Conservation (phyloP, 176 grass and related monocot genomes). For the Eleusine coracana region DNA sequence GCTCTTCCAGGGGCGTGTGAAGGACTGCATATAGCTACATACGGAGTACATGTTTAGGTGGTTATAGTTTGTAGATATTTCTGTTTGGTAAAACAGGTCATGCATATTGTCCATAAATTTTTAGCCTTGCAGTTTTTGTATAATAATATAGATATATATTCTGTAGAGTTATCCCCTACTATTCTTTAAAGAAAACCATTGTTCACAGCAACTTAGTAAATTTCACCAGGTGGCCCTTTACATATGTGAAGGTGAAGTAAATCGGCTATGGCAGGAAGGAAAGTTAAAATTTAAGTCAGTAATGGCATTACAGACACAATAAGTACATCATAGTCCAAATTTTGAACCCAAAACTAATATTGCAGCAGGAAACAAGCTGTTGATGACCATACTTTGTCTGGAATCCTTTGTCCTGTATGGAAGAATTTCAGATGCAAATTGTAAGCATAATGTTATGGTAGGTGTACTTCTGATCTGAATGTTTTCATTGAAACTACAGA, state of each 20-base stretch:
- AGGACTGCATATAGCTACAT: too few relatives aligned
- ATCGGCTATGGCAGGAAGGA: neutral
- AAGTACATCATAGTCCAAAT: conserved; percentile 1
- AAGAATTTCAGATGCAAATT: conserved; percentile 8
- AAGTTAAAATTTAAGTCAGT: neutral
- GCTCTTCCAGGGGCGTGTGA: too few relatives aligned
- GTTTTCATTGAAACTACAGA: neutral
- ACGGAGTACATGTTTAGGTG: too few relatives aligned
- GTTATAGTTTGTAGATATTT: too few relatives aligned
- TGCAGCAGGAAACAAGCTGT: neutral
- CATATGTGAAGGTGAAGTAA: neutral
- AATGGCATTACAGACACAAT: neutral
- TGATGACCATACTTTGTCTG: neutral
- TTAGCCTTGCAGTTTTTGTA: too few relatives aligned
- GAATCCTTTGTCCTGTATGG: neutral
- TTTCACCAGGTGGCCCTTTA: neutral
- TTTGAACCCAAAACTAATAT: neutral
- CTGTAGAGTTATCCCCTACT: neutral
- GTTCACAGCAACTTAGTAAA: conserved; percentile 21
- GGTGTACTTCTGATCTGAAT: neutral
- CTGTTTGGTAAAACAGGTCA: too few relatives aligned
- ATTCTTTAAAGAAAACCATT: neutral
- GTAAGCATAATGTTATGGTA: neutral
- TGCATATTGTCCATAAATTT: too few relatives aligned
- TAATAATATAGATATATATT: too few relatives aligned